Percentiles rank a stretch among this genome's conserved stretches.
These are phyloP conservation scores for Neoarthrinium moseri DNA, from an alignment of 2,329 filamentous ascomycete genomes.

Conservation along the genomic window DNA sequence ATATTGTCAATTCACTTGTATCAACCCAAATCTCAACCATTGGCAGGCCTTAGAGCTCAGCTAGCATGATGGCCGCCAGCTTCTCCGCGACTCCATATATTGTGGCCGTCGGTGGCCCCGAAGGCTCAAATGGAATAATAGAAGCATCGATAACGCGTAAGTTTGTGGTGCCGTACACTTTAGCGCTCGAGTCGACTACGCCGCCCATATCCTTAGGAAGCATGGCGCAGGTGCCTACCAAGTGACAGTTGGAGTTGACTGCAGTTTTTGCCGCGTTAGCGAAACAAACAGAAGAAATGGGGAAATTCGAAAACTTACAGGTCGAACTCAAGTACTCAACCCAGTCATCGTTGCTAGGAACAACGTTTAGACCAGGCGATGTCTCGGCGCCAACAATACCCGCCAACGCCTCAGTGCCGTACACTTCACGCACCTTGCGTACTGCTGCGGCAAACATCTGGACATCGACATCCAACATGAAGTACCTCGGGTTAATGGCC, in stretches of 20 bases:
- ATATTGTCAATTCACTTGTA: too few relatives aligned
- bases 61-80: neutral
- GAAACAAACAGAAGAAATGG: too few relatives aligned
- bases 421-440: constrained; percentile 21
- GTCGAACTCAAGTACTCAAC: too few relatives aligned
- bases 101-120: neutral
- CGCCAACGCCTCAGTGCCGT: constrained; percentile 14
- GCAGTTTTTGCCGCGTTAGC: too few relatives aligned
- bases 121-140: neutral
- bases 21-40: too few relatives aligned
- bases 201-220: neutral
- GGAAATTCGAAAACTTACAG: too few relatives aligned
- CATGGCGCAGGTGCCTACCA: neutral
- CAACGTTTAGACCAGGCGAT: too few relatives aligned
- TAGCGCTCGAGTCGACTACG: neutral
- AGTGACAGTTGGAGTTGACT: neutral
- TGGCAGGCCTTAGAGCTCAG: too few relatives aligned
- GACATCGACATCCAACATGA: constrained; percentile 36
- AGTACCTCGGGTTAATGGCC: constrained; percentile 38
- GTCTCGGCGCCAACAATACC: constrained; percentile 12
- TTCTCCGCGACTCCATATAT: constrained; percentile 2
- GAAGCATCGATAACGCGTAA: neutral
- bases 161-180: neutral
- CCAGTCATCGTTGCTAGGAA: too few relatives aligned
- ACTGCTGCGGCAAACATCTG: constrained; percentile 30